phyloP scores from a whole-genome alignment of 805 yeast genomes.

The Sugiyamaella smithiae region DNA sequence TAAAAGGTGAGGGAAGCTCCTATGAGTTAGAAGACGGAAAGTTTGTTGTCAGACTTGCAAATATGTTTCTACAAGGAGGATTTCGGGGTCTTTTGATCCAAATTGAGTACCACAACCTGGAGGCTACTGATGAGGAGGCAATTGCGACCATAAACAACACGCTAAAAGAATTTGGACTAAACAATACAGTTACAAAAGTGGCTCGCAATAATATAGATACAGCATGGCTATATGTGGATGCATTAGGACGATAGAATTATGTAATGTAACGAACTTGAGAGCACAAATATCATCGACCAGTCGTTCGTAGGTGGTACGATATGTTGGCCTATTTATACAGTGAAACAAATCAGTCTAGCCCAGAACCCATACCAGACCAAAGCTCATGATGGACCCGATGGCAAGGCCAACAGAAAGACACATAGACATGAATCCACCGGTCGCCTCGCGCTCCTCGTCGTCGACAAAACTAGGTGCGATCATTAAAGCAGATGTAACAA shows the following conservation, averaged over 20 bases:
- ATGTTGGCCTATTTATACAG: neutral
- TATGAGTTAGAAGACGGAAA: constrained; percentile 52
- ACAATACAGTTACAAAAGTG: constrained; percentile 13
- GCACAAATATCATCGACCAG: no score
- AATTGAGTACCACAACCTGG: constrained; percentile 40
- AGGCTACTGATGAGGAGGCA: constrained; percentile 21
- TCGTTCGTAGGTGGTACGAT: no score
- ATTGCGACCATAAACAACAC: constrained; percentile 18
- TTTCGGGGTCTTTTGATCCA: constrained; percentile 70
- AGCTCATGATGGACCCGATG: constrained; percentile 74
- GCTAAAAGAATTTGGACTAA: constrained; percentile 17
- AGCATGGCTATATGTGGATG: constrained; percentile 24
- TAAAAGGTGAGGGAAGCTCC: constrained; percentile 71
- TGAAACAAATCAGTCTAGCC: no score
- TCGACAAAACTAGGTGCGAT: constrained; percentile 58
- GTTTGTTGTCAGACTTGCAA: constrained; percentile 59
- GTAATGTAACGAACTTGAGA: neutral
- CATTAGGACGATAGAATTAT: constrained; percentile 14
- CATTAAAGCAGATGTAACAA: constrained; percentile 78
- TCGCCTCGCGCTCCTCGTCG: constrained; percentile 78
- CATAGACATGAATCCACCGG: constrained; percentile 88
- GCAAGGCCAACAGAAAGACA: constrained; percentile 77
- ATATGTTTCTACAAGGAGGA: constrained; percentile 69
- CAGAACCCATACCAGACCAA: constrained; percentile 48
- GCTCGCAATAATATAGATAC: constrained; percentile 13